Percentiles rank a stretch among this genome's conserved stretches.
phyloP scores from a whole-genome alignment of 352 stramenopile genomes.

The Globisporangium mamillatum region DNA sequence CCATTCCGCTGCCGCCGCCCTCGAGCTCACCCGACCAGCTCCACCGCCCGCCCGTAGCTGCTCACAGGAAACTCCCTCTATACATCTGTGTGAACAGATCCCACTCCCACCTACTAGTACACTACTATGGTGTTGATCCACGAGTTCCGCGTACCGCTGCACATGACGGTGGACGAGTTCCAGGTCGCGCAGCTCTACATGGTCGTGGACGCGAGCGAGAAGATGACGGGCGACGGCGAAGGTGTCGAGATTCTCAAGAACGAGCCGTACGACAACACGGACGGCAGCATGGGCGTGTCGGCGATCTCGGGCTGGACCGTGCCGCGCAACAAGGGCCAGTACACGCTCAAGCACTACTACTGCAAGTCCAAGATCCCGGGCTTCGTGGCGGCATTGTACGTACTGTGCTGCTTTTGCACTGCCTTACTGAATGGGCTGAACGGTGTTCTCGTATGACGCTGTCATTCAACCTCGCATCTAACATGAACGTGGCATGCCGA shows the following conservation, averaged over 20 bases:
- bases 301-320: slow-evolving; percentile 70
- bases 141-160: slow-evolving; percentile 83
- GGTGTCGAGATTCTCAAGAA: slow-evolving; percentile 88
- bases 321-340: slow-evolving; percentile 80
- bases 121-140: slow-evolving; percentile 73
- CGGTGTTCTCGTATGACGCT: not conserved
- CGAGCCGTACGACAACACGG: slow-evolving; percentile 74
- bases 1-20: not conserved
- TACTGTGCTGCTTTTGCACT: not conserved
- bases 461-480: not conserved
- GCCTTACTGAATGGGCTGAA: not conserved
- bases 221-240: slow-evolving; percentile 80
- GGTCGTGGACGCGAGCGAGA: slow-evolving; percentile 84
- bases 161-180: slow-evolving; percentile 87
- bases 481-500: not conserved
- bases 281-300: slow-evolving; percentile 74
- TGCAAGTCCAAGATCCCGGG: slow-evolving; percentile 82
- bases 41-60: not conserved
- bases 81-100: not conserved
- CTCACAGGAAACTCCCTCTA: not conserved
- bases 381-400: slow-evolving; percentile 79
- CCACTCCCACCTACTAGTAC: not conserved
- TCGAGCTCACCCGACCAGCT: not conserved
- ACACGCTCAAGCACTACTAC: slow-evolving; percentile 89
- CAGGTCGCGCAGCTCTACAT: slow-evolving; percentile 86